Percentiles rank a stretch among this genome's conserved stretches.
Evolutionary conservation across 768 basidiomycete species (phyloP).

Genomic region (Lactarius vividus): DNA sequence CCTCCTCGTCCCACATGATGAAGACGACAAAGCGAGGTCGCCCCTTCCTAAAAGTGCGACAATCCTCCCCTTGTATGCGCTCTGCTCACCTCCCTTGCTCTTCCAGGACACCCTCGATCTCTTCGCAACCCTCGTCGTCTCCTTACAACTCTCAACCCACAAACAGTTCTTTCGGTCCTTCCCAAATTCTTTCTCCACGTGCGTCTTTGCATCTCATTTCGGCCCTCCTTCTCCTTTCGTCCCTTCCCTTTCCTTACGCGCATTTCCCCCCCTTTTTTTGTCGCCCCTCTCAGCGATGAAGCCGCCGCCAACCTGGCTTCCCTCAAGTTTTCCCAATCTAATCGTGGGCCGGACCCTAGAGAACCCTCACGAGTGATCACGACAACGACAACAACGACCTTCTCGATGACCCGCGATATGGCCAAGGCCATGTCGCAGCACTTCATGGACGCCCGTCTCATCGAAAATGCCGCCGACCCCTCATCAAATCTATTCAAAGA

Average conservation of each 20-base stretch:
- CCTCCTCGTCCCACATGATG: slow-evolving; percentile 92
- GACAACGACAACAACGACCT: slow-evolving; percentile 98
- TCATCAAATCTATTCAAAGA: slow-evolving; percentile 93
- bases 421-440: slow-evolving; percentile 99
- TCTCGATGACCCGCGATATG: slow-evolving; percentile 99
- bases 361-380: slow-evolving; percentile 98
- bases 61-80: slow-evolving; percentile 17
- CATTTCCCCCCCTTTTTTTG: slow-evolving; percentile 18
- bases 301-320: slow-evolving; percentile 90
- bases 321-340: slow-evolving; percentile 98
- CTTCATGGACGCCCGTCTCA: slow-evolving; percentile 98
- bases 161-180: slow-evolving; percentile 97
- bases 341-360: slow-evolving; percentile 96
- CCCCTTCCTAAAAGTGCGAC: slow-evolving; percentile 82
- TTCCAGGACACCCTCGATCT: slow-evolving; percentile 94
- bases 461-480: slow-evolving; percentile 94
- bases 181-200: slow-evolving; percentile 95
- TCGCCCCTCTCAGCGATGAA: slow-evolving; percentile 67
- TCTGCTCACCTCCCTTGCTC: slow-evolving; percentile 6
- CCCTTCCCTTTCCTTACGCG: slow-evolving; percentile 8
- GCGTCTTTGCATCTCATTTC: slow-evolving; percentile 36
- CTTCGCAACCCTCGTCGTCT: slow-evolving; percentile 94
- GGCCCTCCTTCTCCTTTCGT: slow-evolving; percentile 20
- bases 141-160: slow-evolving; percentile 82
- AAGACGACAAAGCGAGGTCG: slow-evolving; percentile 96